Base-by-base conservation (phyloP, 2,329 filamentous ascomycete species). In the Lachnellula arida region DNA sequence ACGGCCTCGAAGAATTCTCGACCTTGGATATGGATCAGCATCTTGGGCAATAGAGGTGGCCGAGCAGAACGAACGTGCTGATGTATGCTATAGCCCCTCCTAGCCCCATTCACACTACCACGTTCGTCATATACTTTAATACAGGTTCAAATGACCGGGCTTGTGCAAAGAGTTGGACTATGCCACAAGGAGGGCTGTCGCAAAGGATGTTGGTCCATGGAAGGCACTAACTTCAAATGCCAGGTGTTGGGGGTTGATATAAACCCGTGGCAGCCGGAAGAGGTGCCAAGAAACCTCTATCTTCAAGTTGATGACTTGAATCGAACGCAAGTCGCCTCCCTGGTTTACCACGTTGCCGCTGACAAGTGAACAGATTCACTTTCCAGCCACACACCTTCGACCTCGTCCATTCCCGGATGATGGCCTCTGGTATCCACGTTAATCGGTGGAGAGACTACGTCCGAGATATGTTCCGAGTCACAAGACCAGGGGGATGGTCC, bases 401-500 rank as follows among this genome's bases (percentile, higher is more conserved):
- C 65, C 75, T 96, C 52, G 84, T 96, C 50, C 88, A 96, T 67
- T 96, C 64, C 34, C 63, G 60, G 25, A 63, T 67, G 57, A 61
- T 69, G 59, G 58, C 64, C 17, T 47, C 56, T n/a, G 65, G 63
- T 9, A 65, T 69, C 37, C 67, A 68, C 46, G 49, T 47, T 22
- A 65, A 78, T 59, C 81, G 90, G 70, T 97, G 92, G 92, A 73
- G 75, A 54, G 78, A 79, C 34, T 96, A 95, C 71, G 72, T 96
- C 61, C 76, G 78, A 63, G 92, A 96, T 64, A 88, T 96, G 58
- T 81, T 83, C 61, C 79, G 82, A 22, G 79, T 91, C 9, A 75
- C 92, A 60, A 86, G 83, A 50, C 86, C 85, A 5, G 87, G 86
- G 2, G 91, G 92, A 1, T 96, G 91, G 90, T 81, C 88, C 57